Percentiles rank a stretch among this genome's conserved stretches.
phyloP scores from a whole-genome alignment of 306 rosid genomes.

The Pachyrhizus erosus region DNA sequence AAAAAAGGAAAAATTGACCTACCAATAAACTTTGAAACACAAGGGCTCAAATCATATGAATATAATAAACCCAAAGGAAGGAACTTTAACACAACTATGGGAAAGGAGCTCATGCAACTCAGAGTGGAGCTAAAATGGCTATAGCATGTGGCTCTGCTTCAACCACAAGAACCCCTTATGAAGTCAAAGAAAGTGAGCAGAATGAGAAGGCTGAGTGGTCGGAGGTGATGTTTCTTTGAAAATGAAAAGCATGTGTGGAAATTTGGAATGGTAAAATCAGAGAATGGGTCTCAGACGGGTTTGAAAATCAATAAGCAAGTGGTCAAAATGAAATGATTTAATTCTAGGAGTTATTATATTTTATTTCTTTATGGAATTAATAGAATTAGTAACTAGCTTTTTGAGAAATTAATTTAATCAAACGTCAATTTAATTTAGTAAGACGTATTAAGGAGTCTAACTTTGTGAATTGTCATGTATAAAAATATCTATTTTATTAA shows the following conservation, averaged over 20 bases:
- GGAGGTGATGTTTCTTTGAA: slow-evolving; percentile 39
- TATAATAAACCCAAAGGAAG: background rate
- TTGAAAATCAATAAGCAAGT: slow-evolving; percentile 46
- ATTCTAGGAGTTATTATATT: background rate
- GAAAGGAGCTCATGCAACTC: slow-evolving; percentile 54
- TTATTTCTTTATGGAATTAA: background rate
- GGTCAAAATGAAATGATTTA: slow-evolving; percentile 27
- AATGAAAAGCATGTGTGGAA: background rate
- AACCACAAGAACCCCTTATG: slow-evolving; percentile 33
- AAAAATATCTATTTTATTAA: too few relatives aligned
- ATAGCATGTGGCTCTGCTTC: slow-evolving; percentile 41
- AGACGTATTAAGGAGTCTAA: too few relatives aligned
- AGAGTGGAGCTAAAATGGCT: slow-evolving; percentile 41
- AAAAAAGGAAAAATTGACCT: background rate
- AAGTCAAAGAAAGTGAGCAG: slow-evolving; percentile 65
- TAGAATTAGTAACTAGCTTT: too few relatives aligned
- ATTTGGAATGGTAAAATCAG: slow-evolving; percentile 15
- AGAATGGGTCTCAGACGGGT: slow-evolving; percentile 30
- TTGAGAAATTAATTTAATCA: too few relatives aligned
- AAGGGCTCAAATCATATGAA: background rate
- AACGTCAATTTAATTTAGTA: too few relatives aligned
- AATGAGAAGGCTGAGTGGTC: slow-evolving; percentile 17
- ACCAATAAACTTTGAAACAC: slow-evolving; percentile 30
- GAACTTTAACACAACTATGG: slow-evolving; percentile 18
- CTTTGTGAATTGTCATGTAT: too few relatives aligned